Evolutionary conservation across 1,284 basidiomycete species (phyloP).

Genomic region (Rhizoctonia solani): DNA sequence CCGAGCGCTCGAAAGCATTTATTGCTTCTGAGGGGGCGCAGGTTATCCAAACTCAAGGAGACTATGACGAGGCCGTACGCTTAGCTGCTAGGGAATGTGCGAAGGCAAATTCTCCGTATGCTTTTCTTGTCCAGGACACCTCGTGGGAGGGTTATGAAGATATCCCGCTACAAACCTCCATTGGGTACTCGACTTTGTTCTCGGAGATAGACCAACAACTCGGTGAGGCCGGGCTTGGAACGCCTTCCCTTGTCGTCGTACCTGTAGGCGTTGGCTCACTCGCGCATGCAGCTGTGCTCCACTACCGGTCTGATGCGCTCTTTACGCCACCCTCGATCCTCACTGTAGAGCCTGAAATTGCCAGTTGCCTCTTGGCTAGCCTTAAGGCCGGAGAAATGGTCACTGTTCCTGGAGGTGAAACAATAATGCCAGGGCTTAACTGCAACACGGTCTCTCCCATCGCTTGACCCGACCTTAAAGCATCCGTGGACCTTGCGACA

Average conservation of each 20-base stretch:
- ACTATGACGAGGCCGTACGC: conserved; percentile 33
- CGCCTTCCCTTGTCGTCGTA: conserved; percentile 29
- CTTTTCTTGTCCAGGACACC: conserved; percentile 36
- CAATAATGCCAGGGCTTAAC: conserved; percentile 38
- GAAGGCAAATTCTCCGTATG: background rate
- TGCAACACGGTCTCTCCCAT: conserved; percentile 37
- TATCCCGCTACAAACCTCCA: conserved; percentile 35
- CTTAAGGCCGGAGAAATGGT: conserved; percentile 18
- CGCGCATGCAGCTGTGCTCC: conserved; percentile 35
- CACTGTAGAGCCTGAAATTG: conserved; percentile 35
- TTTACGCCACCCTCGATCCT: conserved; percentile 19
- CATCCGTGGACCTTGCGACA: conserved; percentile 29
- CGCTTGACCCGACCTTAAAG: conserved; percentile 34
- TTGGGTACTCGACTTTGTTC: conserved; percentile 37
- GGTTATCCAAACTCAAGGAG: background rate
- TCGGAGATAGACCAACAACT: conserved; percentile 35
- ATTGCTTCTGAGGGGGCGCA: conserved; percentile 25
- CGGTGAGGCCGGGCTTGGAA: background rate
- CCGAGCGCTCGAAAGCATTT: conserved; percentile 8
- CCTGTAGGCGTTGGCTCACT: conserved; percentile 37
- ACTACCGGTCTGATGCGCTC: conserved; percentile 25
- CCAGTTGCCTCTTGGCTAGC: conserved; percentile 30
- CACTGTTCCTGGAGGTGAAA: conserved; percentile 19
- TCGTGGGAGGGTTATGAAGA: conserved; percentile 32
- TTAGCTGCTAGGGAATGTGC: conserved; percentile 2